Evolutionary conservation across 805 yeast species (phyloP).

Genomic region (Brettanomyces bruxellensis): DNA sequence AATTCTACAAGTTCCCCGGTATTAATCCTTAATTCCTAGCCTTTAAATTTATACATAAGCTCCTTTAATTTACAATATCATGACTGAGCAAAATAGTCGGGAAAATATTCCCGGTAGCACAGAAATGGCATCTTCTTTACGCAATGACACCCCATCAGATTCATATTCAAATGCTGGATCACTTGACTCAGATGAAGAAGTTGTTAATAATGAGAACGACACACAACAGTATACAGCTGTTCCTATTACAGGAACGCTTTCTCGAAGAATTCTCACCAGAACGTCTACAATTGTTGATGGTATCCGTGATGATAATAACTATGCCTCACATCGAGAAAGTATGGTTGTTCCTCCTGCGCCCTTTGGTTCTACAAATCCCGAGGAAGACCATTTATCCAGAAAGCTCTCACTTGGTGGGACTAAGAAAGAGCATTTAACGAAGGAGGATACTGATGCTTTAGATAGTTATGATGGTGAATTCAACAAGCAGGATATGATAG

Average conservation of each 20-base stretch:
- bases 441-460: not conserved
- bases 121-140: no score
- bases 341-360: not conserved
- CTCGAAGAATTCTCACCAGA: conserved; percentile 11
- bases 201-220: no score
- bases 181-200: no score
- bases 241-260: not conserved
- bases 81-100: no score
- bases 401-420: not conserved
- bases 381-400: not conserved
- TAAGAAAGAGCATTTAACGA: not conserved
- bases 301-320: conserved; percentile 20
- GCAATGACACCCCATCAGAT: no score
- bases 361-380: conserved; percentile 1
- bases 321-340: not conserved
- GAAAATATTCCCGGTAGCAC: no score
- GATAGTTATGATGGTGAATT: conserved; percentile 25
- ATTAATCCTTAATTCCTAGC: no score
- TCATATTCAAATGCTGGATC: no score
- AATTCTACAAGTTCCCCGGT: no score
- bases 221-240: not conserved
- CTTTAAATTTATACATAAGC: no score
- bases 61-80: no score
- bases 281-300: conserved; percentile 20
- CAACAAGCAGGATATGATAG: conserved; percentile 15